Evolutionary conservation across 106 monocot genomes (phyloP), one percentile per base, ranked within the genome.

Genomic region (Acorus calamus): DNA sequence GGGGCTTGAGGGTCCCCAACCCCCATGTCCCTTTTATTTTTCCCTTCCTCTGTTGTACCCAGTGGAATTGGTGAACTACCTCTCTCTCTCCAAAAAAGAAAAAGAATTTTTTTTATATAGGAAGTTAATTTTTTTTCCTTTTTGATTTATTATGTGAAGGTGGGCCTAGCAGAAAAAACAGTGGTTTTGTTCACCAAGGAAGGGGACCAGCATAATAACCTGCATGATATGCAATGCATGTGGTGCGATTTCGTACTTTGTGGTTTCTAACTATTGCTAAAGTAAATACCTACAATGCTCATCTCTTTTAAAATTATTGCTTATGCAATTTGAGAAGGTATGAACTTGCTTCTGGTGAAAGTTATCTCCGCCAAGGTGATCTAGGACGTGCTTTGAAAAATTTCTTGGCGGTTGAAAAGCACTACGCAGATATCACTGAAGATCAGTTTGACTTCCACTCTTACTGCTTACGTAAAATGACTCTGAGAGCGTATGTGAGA

Each of bases 221-320:
- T 96, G 44, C 87, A 91, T 81, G 96, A 96, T 70, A 96, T 96
- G 96, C 96, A 96, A 57, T 91, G 96, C 87, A 96, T 96, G 82
- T 96, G 96, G 96, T 94, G 53, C 58, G 74, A 64, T 68, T 4
- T 62, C 60, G 7, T 50, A 4, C 1, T 47, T 6, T 49, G 11
- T 11, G 11, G 28, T 50, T 11, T n/a, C 11, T 11, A 49, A 50
- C 46, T 48, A 4, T 3, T 42, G 47, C 7, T 6, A 14, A 14
- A 2, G 8, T 7, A 11, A 46, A n/a, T 2, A 45, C 4, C 57
- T 7, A 46, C 45, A 46, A 45, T 49, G 4, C 52, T 57, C 11
- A n/a, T 57, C 14, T 41, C 4, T 6, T 45, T 51, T n/a, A 49
- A 9, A 47, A 14, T 49, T 55, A 42, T 48, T 3, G 43, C 45